Percentiles rank a stretch among this genome's conserved stretches.
Evolutionary conservation across 306 rosid genomes (phyloP).

Genomic region (Cercis canadensis): DNA sequence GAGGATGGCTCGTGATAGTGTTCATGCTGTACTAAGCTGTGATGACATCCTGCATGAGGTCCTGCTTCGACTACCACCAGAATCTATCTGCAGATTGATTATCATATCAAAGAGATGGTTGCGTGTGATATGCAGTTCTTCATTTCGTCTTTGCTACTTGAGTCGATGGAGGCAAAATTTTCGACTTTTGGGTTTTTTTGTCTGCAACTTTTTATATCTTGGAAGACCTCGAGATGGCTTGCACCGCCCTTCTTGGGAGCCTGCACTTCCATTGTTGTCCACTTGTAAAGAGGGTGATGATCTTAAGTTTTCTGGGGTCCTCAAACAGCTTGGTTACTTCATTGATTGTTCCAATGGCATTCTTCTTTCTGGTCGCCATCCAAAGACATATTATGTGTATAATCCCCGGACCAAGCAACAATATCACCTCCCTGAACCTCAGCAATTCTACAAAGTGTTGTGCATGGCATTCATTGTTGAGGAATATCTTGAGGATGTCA

Average conservation of each 20-base stretch:
- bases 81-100: conserved; percentile 49
- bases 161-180: conserved; percentile 52
- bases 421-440: conserved; percentile 66
- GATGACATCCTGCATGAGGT: conserved; percentile 77
- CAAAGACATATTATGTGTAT: conserved; percentile 67
- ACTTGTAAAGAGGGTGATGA: conserved; percentile 83
- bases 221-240: conserved; percentile 62
- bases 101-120: conserved; percentile 76
- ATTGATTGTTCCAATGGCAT: conserved; percentile 69
- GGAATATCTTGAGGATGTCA: conserved; percentile 43
- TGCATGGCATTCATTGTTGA: conserved; percentile 70
- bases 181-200: conserved; percentile 75
- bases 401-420: conserved; percentile 54
- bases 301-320: conserved; percentile 55
- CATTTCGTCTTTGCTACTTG: conserved; percentile 56
- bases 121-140: conserved; percentile 54
- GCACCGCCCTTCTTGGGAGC: conserved; percentile 69
- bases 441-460: conserved; percentile 62
- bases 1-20: conserved; percentile 43
- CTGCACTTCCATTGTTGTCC: conserved; percentile 69
- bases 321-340: conserved; percentile 70
- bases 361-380: conserved; percentile 77
- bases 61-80: conserved; percentile 66
- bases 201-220: conserved; percentile 67
- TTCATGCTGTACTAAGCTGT: conserved; percentile 55